phyloP scores from a whole-genome alignment of 352 stramenopile species.

The Elongisporangium prolatum region DNA sequence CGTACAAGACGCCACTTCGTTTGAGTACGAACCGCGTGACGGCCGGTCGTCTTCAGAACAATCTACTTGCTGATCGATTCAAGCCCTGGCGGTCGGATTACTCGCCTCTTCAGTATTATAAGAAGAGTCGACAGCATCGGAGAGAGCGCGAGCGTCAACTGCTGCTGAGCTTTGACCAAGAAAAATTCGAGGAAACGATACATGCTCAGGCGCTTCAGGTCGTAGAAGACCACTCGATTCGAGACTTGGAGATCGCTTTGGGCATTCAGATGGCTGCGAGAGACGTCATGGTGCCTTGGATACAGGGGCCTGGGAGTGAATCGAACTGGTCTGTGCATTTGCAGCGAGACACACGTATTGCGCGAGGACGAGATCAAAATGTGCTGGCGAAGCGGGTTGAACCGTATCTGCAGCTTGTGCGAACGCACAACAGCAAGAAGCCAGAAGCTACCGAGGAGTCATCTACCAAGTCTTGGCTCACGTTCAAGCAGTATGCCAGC shows the following conservation, averaged over 20 bases:
- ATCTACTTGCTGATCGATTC: slow-evolving; percentile 36
- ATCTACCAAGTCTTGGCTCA: not conserved
- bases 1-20: not conserved
- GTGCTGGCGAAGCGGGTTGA: slow-evolving; percentile 26
- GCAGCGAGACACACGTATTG: slow-evolving; percentile 12
- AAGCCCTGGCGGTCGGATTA: slow-evolving; percentile 42
- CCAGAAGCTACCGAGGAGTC: not conserved
- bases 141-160: slow-evolving; percentile 36
- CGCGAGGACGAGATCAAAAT: slow-evolving; percentile 27
- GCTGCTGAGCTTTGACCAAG: slow-evolving; percentile 37
- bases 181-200: slow-evolving; percentile 3
- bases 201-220: slow-evolving; percentile 5
- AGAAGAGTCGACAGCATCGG: slow-evolving; percentile 22
- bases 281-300: slow-evolving; percentile 43
- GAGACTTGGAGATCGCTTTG: slow-evolving; percentile 41
- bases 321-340: slow-evolving; percentile 21
- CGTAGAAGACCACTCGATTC: slow-evolving; percentile 6
- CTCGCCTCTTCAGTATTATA: slow-evolving; percentile 25
- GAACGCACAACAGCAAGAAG: not conserved
- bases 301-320: slow-evolving; percentile 20
- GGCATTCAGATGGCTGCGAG: slow-evolving; percentile 42
- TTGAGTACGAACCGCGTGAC: slow-evolving; percentile 22
- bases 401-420: slow-evolving; percentile 25
- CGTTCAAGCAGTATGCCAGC: slow-evolving; percentile 11
- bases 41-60: slow-evolving; percentile 26